A percentile compares a stretch with the other conserved stretches of the same genome.
Evolutionary conservation across 1,139 yeast species (phyloP).

Genomic region (Sugiyamaella xylanicola): DNA sequence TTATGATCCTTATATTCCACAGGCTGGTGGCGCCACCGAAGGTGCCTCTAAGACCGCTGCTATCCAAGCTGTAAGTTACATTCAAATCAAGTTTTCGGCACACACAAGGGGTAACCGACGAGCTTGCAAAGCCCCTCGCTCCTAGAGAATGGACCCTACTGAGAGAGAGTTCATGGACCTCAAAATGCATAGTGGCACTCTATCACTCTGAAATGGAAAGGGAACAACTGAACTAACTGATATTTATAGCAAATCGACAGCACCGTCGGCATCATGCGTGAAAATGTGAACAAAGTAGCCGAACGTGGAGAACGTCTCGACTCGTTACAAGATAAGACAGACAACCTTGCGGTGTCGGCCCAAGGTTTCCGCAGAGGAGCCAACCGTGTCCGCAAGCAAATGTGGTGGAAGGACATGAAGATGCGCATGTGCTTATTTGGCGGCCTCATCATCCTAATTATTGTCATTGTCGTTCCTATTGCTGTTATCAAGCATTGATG

Average conservation of each 20-base stretch:
- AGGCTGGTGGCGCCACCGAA: constrained; percentile 51
- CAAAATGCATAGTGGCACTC: no score
- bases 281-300: constrained; percentile 93
- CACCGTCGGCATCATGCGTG: constrained; percentile 97
- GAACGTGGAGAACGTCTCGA: constrained; percentile 94
- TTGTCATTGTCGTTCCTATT: constrained; percentile 86
- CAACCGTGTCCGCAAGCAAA: constrained; percentile 94
- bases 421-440: constrained; percentile 90
- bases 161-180: no score
- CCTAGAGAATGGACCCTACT: no score
- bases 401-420: constrained; percentile 99
- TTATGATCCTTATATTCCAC: constrained; percentile 87
- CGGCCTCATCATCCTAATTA: constrained; percentile 75
- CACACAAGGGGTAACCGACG: no score
- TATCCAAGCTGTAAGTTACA: constrained; percentile 69
- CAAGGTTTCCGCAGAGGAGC: constrained; percentile 97
- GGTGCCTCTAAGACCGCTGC: constrained; percentile 66
- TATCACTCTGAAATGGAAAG: no score
- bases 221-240: constrained; percentile 2
- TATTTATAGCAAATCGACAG: constrained; percentile 77
- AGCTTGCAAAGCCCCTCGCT: no score
- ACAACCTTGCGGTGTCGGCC: constrained; percentile 88
- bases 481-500: constrained; percentile 52
- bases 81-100: background rate
- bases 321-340: constrained; percentile 91